phyloP scores from a whole-genome alignment of 148 eudicot genomes.

The Rhododendron simsii region DNA sequence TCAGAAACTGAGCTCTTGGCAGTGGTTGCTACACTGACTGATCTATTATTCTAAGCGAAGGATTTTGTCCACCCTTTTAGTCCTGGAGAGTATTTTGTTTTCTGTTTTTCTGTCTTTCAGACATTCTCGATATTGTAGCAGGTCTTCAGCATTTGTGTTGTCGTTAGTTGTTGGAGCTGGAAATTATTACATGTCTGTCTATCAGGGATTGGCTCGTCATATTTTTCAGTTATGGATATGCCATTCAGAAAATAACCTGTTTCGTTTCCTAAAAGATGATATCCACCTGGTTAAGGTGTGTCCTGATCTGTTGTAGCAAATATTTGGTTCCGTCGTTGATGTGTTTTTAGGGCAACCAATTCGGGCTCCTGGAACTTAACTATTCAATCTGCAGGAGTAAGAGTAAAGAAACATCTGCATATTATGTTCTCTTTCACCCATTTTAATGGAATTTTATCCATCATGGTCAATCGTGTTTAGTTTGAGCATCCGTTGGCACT shows the following conservation, averaged over 20 bases:
- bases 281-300: neutral
- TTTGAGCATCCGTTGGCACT: neutral
- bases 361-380: neutral
- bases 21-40: neutral
- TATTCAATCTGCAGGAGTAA: neutral
- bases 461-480: neutral
- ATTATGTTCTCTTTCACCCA: neutral
- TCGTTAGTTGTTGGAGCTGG: neutral
- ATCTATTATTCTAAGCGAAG: neutral
- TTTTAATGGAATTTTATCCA: neutral
- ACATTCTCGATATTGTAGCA: neutral
- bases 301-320: neutral
- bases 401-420: neutral
- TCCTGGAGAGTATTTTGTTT: neutral
- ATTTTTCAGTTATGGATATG: neutral
- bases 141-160: neutral
- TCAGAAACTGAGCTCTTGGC: conserved; percentile 16
- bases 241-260: neutral
- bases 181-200: neutral
- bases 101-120: neutral
- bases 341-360: neutral
- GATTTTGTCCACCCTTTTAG: conserved; percentile 3
- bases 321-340: neutral
- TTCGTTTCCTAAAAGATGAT: neutral
- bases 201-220: neutral